phyloP scores from a whole-genome alignment of 2,329 filamentous ascomycete species.

The Sporothrix inflata region DNA sequence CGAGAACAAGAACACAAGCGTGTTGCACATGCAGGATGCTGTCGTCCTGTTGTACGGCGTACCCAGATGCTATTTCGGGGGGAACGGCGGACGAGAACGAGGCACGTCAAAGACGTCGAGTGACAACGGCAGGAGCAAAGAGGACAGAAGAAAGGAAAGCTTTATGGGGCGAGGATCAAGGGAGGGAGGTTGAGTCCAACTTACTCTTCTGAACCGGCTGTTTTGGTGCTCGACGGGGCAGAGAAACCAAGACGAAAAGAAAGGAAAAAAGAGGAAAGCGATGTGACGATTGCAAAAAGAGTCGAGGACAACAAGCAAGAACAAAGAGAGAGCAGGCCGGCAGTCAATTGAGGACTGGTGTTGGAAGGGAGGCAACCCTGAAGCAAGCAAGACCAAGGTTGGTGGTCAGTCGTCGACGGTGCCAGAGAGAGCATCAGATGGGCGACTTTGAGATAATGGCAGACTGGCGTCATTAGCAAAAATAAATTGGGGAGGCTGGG shows the following conservation, averaged over 20 bases:
- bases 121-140: not conserved
- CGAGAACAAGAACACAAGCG: not conserved
- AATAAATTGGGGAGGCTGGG: conserved; percentile 35
- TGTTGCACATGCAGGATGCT: conserved; percentile 22
- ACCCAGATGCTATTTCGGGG: not conserved
- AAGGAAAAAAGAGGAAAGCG: not conserved
- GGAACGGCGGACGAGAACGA: conserved; percentile 5
- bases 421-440: not conserved
- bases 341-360: conserved; percentile 23
- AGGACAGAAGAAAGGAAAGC: not conserved
- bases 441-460: conserved; percentile 27
- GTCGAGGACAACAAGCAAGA: not conserved
- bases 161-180: not conserved
- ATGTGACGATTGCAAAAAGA: conserved; percentile 18
- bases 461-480: conserved; percentile 32
- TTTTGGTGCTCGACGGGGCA: not conserved
- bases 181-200: conserved; percentile 2
- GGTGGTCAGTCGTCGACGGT: conserved; percentile 4
- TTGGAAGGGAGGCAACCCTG: conserved; percentile 26
- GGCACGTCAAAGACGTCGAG: not conserved
- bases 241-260: not conserved
- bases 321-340: not conserved
- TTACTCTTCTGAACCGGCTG: not conserved
- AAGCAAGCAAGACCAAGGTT: conserved; percentile 19
- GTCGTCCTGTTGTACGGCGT: conserved; percentile 14